A percentile compares a stretch with the other conserved stretches of the same genome.
Evolutionary conservation across 257 asterid species (phyloP).

Genomic region (Coffea eugenioides): DNA sequence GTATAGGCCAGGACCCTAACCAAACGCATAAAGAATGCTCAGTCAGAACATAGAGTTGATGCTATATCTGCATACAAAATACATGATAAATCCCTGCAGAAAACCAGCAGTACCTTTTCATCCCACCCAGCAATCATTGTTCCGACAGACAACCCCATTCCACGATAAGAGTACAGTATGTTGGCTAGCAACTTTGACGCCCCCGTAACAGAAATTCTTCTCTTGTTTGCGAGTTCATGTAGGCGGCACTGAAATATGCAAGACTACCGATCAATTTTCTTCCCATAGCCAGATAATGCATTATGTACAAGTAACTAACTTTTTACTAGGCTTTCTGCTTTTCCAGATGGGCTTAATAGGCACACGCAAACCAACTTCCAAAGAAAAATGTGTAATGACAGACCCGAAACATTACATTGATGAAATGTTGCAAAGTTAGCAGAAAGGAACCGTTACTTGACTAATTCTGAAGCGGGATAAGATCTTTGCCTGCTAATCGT

Average conservation of each 20-base stretch:
- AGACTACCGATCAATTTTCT: conserved; percentile 12
- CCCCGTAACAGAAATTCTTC: conserved; percentile 92
- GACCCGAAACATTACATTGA: neutral
- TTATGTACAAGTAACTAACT: neutral
- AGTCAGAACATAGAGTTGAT: neutral
- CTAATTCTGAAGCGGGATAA: neutral
- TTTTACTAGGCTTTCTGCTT: neutral
- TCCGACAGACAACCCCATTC: conserved; percentile 96
- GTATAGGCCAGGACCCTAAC: conserved; percentile 91
- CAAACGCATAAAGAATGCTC: conserved; percentile 15
- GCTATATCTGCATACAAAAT: neutral
- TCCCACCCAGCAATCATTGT: conserved; percentile 99
- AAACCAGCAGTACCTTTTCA: conserved; percentile 60
- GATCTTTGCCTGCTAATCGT: neutral
- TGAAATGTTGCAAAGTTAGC: neutral
- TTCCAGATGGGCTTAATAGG: neutral
- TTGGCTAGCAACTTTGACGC: conserved; percentile 91
- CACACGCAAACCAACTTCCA: neutral
- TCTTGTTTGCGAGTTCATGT: conserved; percentile 92
- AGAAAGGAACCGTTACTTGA: neutral
- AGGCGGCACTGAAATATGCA: conserved; percentile 70
- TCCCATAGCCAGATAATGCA: neutral
- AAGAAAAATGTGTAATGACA: neutral
- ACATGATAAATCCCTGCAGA: neutral
- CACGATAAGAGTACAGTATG: conserved; percentile 86